Evolutionary conservation across 1,284 basidiomycete species (phyloP), one percentile per base, ranked within the genome.

Genomic region (Boletus calvinii): DNA sequence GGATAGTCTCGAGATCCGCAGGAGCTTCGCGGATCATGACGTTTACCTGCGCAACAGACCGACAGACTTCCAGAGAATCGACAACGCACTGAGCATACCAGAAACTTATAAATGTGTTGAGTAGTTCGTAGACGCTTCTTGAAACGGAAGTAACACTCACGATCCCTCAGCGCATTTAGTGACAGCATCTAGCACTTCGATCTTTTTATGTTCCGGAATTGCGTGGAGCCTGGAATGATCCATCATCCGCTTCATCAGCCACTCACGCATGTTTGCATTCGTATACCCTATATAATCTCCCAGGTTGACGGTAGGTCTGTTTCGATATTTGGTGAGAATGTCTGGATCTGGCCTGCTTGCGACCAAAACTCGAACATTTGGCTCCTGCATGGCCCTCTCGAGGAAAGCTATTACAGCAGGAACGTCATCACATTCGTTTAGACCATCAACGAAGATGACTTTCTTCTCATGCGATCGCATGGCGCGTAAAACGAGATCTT

Each of bases 11-110:
- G 15, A 65, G 60, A 48, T 66, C 55, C 31, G 26, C 48, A 1
- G 66, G 64, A 20, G 61, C 26, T 4, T 57, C 39, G 4, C 29
- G 8, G 31, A 68, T 54, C 53, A 61, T 62, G 20, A 0, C 6
- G 45, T 65, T 63, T 12, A 65, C 59, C 36, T 65, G 61, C 11
- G 50, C 56, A 34, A 65, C 61, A 15, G 64, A 65, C 31, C 53
- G 61, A 44, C 63, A 65, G 29, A 54, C 48, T 31, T 55, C 64
- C 22, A 65, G 44, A 17, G 63, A 68, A 48, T 65, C 66, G 13
- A 65, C 35, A 9, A 65, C 13, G 37, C 63, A 65, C 31, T 65
- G 63, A 17, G 64, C 63, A 32, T 62, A 59, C 64, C 63, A 68
- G 31, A 65, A 65, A 22, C 64, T 65, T 32, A 37, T 11, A 18